phyloP scores from a whole-genome alignment of 2,329 filamentous ascomycete genomes.

The Penicillium psychrosexuale region DNA sequence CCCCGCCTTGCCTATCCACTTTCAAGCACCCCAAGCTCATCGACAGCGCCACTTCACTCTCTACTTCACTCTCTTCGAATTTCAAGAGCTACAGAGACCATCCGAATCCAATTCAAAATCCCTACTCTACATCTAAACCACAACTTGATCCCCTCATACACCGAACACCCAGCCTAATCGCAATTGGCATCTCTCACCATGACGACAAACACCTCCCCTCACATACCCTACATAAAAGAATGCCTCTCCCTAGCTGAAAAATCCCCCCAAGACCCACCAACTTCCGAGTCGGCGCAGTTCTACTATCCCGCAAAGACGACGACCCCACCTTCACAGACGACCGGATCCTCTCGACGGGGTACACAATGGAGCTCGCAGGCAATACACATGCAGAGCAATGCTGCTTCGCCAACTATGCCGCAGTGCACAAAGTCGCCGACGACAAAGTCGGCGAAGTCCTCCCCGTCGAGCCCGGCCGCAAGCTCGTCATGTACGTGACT shows the following conservation, averaged over 20 bases:
- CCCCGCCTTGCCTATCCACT: conserved; percentile 21
- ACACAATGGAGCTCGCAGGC: conserved; percentile 82
- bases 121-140: neutral
- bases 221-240: conserved; percentile 59
- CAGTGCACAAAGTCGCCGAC: conserved; percentile 33
- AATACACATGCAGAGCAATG: conserved; percentile 98
- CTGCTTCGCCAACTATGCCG: conserved; percentile 68
- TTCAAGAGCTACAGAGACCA: neutral
- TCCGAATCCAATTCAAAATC: neutral
- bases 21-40: conserved; percentile 3
- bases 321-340: conserved; percentile 35
- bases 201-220: conserved; percentile 27
- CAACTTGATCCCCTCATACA: neutral
- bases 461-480: conserved; percentile 38
- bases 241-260: conserved; percentile 73
- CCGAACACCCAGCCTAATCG: neutral
- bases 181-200: conserved; percentile 14
- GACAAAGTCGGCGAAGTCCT: conserved; percentile 43
- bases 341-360: conserved; percentile 71
- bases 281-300: conserved; percentile 90
- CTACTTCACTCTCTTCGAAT: neutral
- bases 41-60: neutral
- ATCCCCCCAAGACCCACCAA: conserved; percentile 84
- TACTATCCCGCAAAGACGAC: conserved; percentile 51
- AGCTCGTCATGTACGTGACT: conserved; percentile 76